Base-by-base conservation (phyloP, 1,284 basidiomycete genomes). In the Puccinia horiana region DNA sequence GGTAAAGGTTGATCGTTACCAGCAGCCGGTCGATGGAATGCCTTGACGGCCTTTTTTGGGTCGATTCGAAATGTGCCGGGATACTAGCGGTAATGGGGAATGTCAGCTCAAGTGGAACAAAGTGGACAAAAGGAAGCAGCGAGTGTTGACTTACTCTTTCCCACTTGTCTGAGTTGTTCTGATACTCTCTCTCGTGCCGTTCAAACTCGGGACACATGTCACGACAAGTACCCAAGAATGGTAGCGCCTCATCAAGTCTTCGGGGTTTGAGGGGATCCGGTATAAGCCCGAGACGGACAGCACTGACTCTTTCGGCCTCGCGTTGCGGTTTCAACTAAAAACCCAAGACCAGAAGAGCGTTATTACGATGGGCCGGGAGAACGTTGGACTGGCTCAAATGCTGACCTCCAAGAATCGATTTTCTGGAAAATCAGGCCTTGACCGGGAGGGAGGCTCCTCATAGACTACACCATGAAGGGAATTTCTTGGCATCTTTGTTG, bases 181-280 rank as follows among this genome's bases (percentile, higher is more conserved):
- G 94, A 82, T 92, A 91, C 87, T 98, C 94, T 67, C 96, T 90
- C 85, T 95, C 91, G 86, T 96, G 95, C 29, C 93, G 90, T 88
- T 99, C 96, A 85, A 94, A 96, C 75, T 93, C 92, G 6, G 95
- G 94, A 87, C 96, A 98, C 95, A 98, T 98, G 83, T 93, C 92
- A 88, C 90, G 88, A 86, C 96, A 98, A 0, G 94, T 96, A 26
- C 96, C 96, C 18, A 93, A 90, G 85, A 98, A 92, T 44, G 92
- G 93, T 79, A 95, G 93, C 2, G 96, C 95, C 83, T 95, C 92
- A 83, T 93, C 92, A 9, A 98, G 90, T 35, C 92, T 90, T 84
- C 92, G 93, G 4, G 93, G 91, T 42, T 92, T 91, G 42, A 89
- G 86, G 0, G 94, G 94, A 84, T 95, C 93, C 82, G 94, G 93